Percentiles rank a stretch among this genome's conserved stretches.
These are phyloP conservation scores for Candida ficus DNA, from an alignment of 805 yeast genomes.

Conservation along the genomic window DNA sequence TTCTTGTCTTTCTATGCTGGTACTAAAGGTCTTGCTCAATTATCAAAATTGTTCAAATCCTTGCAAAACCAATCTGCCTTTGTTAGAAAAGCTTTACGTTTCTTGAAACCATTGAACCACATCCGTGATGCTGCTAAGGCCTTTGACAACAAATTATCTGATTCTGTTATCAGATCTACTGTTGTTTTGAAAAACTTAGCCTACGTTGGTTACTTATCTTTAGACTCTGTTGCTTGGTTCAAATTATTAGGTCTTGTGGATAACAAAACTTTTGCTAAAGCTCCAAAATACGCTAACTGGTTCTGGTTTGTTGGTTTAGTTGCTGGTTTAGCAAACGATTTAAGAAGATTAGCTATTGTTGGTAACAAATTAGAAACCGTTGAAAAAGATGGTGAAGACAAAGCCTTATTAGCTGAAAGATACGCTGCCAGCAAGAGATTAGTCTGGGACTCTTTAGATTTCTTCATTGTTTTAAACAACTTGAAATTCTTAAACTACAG, in stretches of 20 bases:
- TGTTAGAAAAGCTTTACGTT: constrained; percentile 79
- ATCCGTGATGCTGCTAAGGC: constrained; percentile 63
- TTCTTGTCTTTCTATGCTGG: constrained; percentile 60
- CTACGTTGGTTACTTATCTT: constrained; percentile 55
- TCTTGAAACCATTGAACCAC: constrained; percentile 75
- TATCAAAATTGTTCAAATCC: constrained; percentile 44
- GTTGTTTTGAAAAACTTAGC: constrained; percentile 54
- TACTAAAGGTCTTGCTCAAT: constrained; percentile 48
- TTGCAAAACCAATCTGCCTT: constrained; percentile 60
- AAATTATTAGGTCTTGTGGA: constrained; percentile 49
- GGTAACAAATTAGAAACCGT: constrained; percentile 6
- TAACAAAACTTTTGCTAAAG: constrained; percentile 38
- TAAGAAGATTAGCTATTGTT: constrained; percentile 2
- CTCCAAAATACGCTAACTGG: constrained; percentile 55
- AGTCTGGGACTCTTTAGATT: constrained; percentile 72
- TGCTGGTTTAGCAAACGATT: constrained; percentile 41
- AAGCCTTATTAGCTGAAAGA: constrained; percentile 39
- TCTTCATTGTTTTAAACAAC: constrained; percentile 68
- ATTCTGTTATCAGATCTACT: constrained; percentile 47
- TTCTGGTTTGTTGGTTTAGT: constrained; percentile 75
- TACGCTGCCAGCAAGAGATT: constrained; percentile 53
- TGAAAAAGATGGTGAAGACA: constrained; percentile 32
- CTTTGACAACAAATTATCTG: constrained; percentile 64
- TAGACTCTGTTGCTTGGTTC: constrained; percentile 61
- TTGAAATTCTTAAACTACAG: constrained; percentile 54